Evolutionary conservation across 768 basidiomycete genomes (phyloP).

Genomic region (Rickenella mellea): DNA sequence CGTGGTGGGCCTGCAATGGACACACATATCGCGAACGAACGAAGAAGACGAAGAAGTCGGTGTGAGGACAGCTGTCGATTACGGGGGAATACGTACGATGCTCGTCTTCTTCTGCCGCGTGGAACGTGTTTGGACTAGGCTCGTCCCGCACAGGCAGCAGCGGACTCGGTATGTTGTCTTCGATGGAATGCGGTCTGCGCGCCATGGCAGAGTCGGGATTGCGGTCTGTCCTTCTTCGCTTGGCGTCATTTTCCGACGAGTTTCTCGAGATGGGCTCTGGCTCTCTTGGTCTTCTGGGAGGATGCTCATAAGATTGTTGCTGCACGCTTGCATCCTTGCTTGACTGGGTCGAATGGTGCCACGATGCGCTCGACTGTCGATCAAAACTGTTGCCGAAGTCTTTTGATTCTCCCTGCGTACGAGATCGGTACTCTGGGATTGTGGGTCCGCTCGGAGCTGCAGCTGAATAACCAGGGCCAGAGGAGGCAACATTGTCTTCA

Average conservation of each 20-base stretch:
- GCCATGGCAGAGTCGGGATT: conserved; percentile 6
- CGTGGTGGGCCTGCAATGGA: conserved; percentile 21
- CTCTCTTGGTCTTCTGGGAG: neutral
- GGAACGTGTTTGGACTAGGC: conserved; percentile 2
- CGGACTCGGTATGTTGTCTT: conserved; percentile 7
- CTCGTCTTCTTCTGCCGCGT: conserved; percentile 2
- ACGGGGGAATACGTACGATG: conserved; percentile 20
- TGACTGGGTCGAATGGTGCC: conserved; percentile 1
- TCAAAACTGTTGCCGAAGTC: conserved; percentile 11
- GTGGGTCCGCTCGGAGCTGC: too few relatives aligned
- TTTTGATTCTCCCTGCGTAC: conserved; percentile 15
- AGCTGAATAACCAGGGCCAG: too few relatives aligned
- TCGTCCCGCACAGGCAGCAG: conserved; percentile 8
- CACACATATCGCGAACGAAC: conserved; percentile 14
- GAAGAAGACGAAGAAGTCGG: conserved; percentile 18
- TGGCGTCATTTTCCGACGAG: conserved; percentile 8
- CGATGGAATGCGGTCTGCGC: conserved; percentile 11
- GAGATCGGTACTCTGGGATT: too few relatives aligned
- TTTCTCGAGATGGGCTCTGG: conserved; percentile 1
- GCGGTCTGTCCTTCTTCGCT: conserved; percentile 14
- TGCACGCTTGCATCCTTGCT: too few relatives aligned
- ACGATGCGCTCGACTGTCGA: conserved; percentile 7
- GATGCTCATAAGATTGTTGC: conserved; percentile 3
- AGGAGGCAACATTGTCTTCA: too few relatives aligned
- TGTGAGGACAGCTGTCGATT: conserved; percentile 16